A percentile compares a stretch with the other conserved stretches of the same genome.
These are phyloP conservation scores for Alloascoidea africana DNA, from an alignment of 805 yeast species.

Conservation along the genomic window DNA sequence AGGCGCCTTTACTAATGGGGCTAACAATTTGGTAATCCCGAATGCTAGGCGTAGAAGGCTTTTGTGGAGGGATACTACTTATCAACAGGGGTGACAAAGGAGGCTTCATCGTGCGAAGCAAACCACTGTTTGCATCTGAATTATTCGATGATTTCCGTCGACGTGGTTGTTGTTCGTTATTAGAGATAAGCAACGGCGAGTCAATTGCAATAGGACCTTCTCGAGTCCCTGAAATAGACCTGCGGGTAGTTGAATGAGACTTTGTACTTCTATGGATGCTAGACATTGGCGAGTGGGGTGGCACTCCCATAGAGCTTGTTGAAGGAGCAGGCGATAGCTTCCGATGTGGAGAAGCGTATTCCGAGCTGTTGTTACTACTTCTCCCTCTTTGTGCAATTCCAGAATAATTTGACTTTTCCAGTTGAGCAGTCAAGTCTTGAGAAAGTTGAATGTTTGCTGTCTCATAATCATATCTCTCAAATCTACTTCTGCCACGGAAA, in stretches of 20 bases:
- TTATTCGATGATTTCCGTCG: neutral
- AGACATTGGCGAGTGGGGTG: neutral
- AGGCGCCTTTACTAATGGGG: conserved; percentile 94
- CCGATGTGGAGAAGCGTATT: neutral
- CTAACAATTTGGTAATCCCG: conserved; percentile 81
- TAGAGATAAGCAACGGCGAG: neutral
- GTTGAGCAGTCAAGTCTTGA: too few relatives aligned
- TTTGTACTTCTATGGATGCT: neutral
- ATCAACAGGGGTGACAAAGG: conserved; percentile 73
- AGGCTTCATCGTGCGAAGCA: too few relatives aligned
- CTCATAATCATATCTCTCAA: too few relatives aligned
- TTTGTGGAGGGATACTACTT: conserved; percentile 39
- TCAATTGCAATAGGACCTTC: too few relatives aligned
- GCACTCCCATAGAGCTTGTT: neutral
- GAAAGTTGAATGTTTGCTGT: too few relatives aligned
- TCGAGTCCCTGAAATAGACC: neutral
- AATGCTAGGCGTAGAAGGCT: conserved; percentile 52
- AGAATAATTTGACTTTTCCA: too few relatives aligned
- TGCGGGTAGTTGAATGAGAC: neutral
- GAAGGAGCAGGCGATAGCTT: neutral
- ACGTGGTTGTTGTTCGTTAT: neutral
- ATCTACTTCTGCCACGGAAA: too few relatives aligned
- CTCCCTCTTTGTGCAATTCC: too few relatives aligned
- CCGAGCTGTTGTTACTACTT: neutral
- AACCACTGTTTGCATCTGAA: neutral